Evolutionary conservation across 2,329 filamentous ascomycete species (phyloP).

Genomic region (Lasiodiplodia sp.): DNA sequence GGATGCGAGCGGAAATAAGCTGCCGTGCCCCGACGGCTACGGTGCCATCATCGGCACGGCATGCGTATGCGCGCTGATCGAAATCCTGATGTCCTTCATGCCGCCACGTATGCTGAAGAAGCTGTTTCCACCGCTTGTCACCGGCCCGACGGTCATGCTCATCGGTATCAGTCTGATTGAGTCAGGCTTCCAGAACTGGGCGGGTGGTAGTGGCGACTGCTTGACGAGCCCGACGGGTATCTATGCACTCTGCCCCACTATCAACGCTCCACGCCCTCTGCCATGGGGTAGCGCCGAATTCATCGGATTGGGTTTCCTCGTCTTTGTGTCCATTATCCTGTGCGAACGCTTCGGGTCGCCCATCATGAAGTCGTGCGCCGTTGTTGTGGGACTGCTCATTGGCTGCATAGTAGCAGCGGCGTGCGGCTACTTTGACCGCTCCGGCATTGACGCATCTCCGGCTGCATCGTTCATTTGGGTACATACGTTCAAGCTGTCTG

Average conservation of each 20-base stretch:
- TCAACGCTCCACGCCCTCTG: conserved; percentile 72
- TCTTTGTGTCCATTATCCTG: conserved; percentile 80
- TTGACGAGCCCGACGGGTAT: conserved; percentile 58
- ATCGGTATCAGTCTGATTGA: conserved; percentile 78
- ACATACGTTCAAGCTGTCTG: conserved; percentile 73
- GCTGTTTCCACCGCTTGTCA: conserved; percentile 80
- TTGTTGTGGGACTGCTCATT: conserved; percentile 75
- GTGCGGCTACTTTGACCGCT: conserved; percentile 78
- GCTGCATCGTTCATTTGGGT: conserved; percentile 80
- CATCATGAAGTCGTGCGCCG: conserved; percentile 82
- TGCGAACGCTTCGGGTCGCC: conserved; percentile 83
- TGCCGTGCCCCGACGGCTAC: conserved; percentile 79
- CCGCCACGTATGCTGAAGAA: conserved; percentile 72
- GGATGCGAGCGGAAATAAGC: conserved; percentile 66
- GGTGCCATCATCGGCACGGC: conserved; percentile 75
- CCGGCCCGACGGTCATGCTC: conserved; percentile 71
- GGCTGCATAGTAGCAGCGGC: conserved; percentile 83
- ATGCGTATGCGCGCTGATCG: conserved; percentile 61
- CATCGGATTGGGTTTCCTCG: conserved; percentile 79
- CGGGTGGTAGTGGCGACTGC: conserved; percentile 72
- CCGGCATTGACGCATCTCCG: conserved; percentile 74
- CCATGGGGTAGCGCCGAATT: conserved; percentile 82
- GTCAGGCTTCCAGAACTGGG: conserved; percentile 79
- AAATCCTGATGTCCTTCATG: conserved; percentile 77
- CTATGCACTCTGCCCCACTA: conserved; percentile 66